Evolutionary conservation across 306 rosid species (phyloP).

Genomic region (Prunus persica): DNA sequence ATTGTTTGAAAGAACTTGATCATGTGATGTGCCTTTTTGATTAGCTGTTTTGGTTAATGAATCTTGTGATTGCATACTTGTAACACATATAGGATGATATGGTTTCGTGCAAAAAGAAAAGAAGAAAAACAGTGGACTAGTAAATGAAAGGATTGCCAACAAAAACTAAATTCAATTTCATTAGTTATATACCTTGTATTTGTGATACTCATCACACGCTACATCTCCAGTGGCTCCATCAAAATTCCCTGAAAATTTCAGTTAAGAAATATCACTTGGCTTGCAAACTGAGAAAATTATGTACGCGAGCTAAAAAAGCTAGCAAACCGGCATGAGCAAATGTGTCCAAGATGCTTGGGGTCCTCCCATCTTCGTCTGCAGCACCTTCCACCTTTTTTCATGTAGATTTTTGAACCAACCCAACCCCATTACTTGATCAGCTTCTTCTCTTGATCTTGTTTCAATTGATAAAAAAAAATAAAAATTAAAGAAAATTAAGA

Average conservation of each 20-base stretch:
- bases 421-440: too few relatives aligned
- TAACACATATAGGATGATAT: too few relatives aligned
- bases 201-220: slow-evolving; percentile 64
- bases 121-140: too few relatives aligned
- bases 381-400: slow-evolving; percentile 68
- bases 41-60: too few relatives aligned
- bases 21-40: not conserved
- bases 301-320: too few relatives aligned
- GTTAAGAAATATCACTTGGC: not conserved
- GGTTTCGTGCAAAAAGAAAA: too few relatives aligned
- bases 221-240: slow-evolving; percentile 58
- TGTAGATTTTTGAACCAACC: too few relatives aligned
- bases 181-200: slow-evolving; percentile 50
- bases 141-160: too few relatives aligned
- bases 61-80: too few relatives aligned
- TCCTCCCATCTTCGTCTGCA: slow-evolving; percentile 68
- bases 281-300: not conserved
- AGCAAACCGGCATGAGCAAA: slow-evolving; percentile 43
- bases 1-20: not conserved
- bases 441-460: too few relatives aligned
- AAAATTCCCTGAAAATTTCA: slow-evolving; percentile 25
- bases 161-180: too few relatives aligned
- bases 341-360: slow-evolving; percentile 70
- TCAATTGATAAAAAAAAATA: not conserved
- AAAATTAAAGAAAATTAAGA: not conserved